Evolutionary conservation across 345 rosid genomes (phyloP).

Genomic region (Citrus australasica): DNA sequence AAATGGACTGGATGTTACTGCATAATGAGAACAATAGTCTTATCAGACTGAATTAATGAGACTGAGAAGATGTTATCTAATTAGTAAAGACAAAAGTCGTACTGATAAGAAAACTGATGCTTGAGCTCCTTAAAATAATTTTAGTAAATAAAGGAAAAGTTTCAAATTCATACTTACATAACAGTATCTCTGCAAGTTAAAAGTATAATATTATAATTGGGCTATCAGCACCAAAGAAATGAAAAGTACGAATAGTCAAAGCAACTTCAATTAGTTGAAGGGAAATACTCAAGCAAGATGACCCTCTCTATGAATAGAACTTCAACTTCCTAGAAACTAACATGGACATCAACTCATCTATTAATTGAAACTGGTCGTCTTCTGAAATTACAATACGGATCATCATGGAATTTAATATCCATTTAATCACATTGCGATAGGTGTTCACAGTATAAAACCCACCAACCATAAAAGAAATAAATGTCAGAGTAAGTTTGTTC

Average conservation of each 20-base stretch:
- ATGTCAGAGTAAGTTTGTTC: no score
- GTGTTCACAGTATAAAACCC: no score
- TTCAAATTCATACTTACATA: background rate
- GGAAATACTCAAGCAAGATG: no score
- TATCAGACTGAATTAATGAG: background rate
- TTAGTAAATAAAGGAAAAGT: background rate
- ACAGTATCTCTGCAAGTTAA: background rate
- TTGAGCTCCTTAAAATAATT: background rate
- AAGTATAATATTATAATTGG: background rate
- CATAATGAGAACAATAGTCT: background rate
- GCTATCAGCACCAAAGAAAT: background rate
- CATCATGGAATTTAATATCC: no score
- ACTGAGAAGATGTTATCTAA: background rate
- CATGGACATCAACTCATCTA: no score
- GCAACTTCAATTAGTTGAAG: no score
- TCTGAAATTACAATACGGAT: no score
- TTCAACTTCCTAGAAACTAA: no score
- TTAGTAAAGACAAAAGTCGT: background rate
- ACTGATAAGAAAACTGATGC: background rate
- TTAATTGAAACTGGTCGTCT: no score
- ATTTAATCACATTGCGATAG: no score
- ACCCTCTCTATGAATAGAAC: no score
- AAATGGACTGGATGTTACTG: background rate
- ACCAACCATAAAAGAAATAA: no score
- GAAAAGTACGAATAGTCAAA: background rate